Evolutionary conservation across 345 rosid species (phyloP).

Genomic region (Dipteronia dyeriana): DNA sequence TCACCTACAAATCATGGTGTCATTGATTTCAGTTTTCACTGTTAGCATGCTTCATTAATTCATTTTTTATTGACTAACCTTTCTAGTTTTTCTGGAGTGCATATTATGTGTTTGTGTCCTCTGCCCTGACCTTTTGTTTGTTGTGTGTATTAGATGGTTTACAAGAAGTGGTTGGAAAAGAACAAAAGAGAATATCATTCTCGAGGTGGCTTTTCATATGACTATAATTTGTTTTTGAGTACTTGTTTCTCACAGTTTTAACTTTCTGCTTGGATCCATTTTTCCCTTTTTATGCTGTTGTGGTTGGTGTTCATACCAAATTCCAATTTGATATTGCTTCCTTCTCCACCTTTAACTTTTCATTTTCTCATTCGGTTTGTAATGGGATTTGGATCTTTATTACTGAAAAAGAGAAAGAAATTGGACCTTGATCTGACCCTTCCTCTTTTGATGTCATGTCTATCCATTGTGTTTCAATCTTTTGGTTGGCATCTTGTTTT

Average conservation of each 20-base stretch:
- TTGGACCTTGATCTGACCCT: background rate
- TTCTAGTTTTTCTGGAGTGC: slow-evolving; percentile 3
- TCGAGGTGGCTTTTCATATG: slow-evolving; percentile 52
- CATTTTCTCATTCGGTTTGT: background rate
- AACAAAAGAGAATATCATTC: slow-evolving; percentile 77
- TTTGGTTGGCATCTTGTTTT: background rate
- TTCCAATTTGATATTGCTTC: background rate
- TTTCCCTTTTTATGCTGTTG: background rate
- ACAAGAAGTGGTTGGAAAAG: slow-evolving; percentile 87
- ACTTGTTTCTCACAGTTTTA: background rate
- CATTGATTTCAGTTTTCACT: background rate
- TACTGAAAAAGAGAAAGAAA: background rate
- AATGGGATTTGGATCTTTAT: background rate
- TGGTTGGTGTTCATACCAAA: background rate
- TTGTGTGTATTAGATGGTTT: slow-evolving; percentile 62
- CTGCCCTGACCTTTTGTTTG: slow-evolving; percentile 14
- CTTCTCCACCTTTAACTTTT: background rate
- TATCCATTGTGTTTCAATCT: background rate
- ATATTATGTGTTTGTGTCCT: slow-evolving; percentile 5
- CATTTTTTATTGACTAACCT: background rate
- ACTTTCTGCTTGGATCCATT: background rate
- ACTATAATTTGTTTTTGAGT: slow-evolving; percentile 4
- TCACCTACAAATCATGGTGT: background rate
- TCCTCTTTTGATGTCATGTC: slow-evolving; percentile 1
- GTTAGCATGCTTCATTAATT: background rate